These are phyloP conservation scores for Chaetothyriales sp. DNA, from an alignment of 2,329 filamentous ascomycete genomes.

Conservation along the genomic window DNA sequence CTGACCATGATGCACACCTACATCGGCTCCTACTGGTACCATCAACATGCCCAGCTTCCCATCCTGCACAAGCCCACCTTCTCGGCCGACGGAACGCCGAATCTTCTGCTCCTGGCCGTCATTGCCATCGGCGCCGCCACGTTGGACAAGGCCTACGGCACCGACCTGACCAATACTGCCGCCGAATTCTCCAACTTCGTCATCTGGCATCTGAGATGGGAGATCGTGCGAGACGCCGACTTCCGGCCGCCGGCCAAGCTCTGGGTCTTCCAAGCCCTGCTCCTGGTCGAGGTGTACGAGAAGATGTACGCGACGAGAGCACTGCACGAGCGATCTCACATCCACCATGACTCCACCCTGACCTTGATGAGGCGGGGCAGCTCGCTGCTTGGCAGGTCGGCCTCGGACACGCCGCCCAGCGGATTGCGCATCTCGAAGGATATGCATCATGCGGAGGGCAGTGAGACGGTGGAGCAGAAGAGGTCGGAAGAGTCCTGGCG, in stretches of 20 bases:
- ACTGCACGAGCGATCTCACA: slow-evolving; percentile 86
- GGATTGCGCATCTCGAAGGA: neutral
- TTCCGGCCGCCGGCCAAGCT: slow-evolving; percentile 86
- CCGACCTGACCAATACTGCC: slow-evolving; percentile 59
- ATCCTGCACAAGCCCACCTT: slow-evolving; percentile 94
- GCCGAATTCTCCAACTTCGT: slow-evolving; percentile 78
- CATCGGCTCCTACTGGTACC: slow-evolving; percentile 83
- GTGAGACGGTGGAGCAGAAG: slow-evolving; percentile 24
- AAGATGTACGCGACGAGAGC: slow-evolving; percentile 94
- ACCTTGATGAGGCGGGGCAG: slow-evolving; percentile 89
- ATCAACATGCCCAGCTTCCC: slow-evolving; percentile 87
- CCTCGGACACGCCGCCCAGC: slow-evolving; percentile 71
- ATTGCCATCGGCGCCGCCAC: slow-evolving; percentile 88
- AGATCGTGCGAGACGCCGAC: slow-evolving; percentile 82
- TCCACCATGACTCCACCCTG: slow-evolving; percentile 90
- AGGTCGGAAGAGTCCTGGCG: slow-evolving; percentile 88
- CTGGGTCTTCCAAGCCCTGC: slow-evolving; percentile 86
- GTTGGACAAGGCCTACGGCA: slow-evolving; percentile 67
- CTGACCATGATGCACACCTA: slow-evolving; percentile 93
- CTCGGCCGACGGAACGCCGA: slow-evolving; percentile 71
- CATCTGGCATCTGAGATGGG: slow-evolving; percentile 87
- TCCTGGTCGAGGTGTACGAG: slow-evolving; percentile 85
- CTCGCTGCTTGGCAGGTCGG: slow-evolving; percentile 74
- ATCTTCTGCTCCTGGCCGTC: slow-evolving; percentile 70
- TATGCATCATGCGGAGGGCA: slow-evolving; percentile 32